These are phyloP conservation scores for Haplosporangium gracile DNA, from an alignment of 192 early-diverging fungal genomes.

Conservation along the genomic window DNA sequence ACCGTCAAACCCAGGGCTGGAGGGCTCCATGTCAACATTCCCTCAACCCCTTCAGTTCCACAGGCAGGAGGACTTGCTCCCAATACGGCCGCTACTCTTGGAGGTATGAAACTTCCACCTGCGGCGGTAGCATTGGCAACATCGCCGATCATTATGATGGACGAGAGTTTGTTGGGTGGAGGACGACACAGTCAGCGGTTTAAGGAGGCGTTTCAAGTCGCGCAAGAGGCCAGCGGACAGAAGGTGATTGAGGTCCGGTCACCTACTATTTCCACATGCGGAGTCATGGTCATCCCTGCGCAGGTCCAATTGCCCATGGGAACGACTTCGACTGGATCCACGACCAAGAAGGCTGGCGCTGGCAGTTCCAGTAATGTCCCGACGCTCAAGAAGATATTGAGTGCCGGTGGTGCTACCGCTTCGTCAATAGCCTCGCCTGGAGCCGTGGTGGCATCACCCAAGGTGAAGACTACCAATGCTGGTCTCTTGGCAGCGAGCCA, in stretches of 20 bases:
- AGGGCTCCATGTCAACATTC: background rate
- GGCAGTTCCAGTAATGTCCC: background rate
- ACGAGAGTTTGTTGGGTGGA: conserved; percentile 24
- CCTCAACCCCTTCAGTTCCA: background rate
- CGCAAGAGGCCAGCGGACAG: conserved; percentile 44
- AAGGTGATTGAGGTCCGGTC: conserved; percentile 14
- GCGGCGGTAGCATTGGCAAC: background rate
- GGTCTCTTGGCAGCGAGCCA: background rate
- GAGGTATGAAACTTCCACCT: background rate
- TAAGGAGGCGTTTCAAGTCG: conserved; percentile 33
- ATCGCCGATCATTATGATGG: conserved; percentile 29
- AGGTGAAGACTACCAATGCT: background rate
- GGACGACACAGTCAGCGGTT: conserved; percentile 30
- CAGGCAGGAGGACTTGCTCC: background rate
- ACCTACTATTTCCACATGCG: background rate
- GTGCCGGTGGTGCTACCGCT: background rate
- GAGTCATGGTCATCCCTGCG: conserved; percentile 3
- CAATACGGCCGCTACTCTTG: background rate
- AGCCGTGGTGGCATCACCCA: background rate
- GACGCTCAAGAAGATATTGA: background rate
- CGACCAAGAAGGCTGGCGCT: background rate
- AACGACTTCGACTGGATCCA: background rate
- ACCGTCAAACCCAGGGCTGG: background rate
- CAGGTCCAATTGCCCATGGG: conserved; percentile 23
- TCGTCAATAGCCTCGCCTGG: background rate